phyloP scores from a whole-genome alignment of 164 flowering plant genomes.

The Macadamia tetraphylla region DNA sequence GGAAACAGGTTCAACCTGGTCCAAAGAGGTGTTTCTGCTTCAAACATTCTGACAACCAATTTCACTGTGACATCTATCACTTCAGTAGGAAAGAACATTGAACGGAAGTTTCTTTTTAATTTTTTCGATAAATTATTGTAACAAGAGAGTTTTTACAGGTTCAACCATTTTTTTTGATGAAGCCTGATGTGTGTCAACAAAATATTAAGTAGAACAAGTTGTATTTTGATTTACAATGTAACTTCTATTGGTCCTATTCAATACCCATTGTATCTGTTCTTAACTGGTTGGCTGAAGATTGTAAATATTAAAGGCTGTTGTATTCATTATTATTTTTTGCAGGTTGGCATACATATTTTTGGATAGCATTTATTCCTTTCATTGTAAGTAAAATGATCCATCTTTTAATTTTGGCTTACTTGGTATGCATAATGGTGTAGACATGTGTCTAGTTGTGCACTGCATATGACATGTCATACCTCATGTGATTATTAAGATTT shows the following conservation, averaged over 20 bases:
- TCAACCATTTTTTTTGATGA: too few species aligned
- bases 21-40: too few species aligned
- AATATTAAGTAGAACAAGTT: not conserved
- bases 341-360: constrained; percentile 94
- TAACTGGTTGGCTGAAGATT: constrained; percentile 3
- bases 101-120: too few species aligned
- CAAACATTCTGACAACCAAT: too few species aligned
- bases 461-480: not conserved
- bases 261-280: constrained; percentile 1
- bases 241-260: not conserved
- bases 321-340: constrained; percentile 22
- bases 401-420: not conserved
- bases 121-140: too few species aligned
- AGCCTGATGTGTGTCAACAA: not conserved
- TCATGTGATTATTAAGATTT: not conserved
- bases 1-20: too few species aligned
- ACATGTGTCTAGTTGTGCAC: not conserved
- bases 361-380: constrained; percentile 81
- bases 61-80: too few species aligned
- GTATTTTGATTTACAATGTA: not conserved
- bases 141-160: too few species aligned
- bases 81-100: too few species aligned
- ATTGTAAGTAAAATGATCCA: constrained; percentile 42
- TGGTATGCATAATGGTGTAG: not conserved
- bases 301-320: not conserved